Evolutionary conservation across 2,329 filamentous ascomycete species (phyloP).

Genomic region (Hypoxylon sp.): DNA sequence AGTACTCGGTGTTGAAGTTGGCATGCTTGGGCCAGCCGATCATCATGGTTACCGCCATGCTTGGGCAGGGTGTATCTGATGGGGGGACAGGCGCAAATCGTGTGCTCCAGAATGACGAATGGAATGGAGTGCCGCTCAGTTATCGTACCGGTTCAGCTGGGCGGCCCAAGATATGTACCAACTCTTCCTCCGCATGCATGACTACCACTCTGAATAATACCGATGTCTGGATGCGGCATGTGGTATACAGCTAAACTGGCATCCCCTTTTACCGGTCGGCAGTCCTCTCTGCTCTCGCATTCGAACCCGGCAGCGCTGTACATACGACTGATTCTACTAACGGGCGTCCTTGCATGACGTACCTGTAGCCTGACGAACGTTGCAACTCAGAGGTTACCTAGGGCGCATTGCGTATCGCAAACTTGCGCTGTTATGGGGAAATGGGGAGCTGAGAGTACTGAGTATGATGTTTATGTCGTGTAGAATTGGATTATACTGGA

Average conservation of each 20-base stretch:
- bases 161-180: not conserved
- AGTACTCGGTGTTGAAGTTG: conserved; percentile 32
- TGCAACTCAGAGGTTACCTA: no score
- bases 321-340: not conserved
- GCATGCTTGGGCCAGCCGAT: conserved; percentile 30
- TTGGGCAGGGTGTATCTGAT: not conserved
- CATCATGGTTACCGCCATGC: conserved; percentile 30
- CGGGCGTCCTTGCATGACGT: no score
- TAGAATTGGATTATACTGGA: not conserved
- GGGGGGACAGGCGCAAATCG: not conserved
- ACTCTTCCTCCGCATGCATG: not conserved
- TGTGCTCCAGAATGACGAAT: not conserved
- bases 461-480: not conserved
- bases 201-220: not conserved
- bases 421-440: no score
- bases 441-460: no score
- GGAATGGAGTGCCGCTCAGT: not conserved
- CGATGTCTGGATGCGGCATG: not conserved
- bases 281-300: not conserved
- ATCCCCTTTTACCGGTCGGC: not conserved
- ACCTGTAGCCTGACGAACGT: not conserved
- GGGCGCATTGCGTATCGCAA: no score
- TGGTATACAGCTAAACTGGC: not conserved
- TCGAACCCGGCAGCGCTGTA: not conserved
- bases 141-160: not conserved